Base-by-base conservation (phyloP, 768 basidiomycete species). In the Lenzites betulinus region DNA sequence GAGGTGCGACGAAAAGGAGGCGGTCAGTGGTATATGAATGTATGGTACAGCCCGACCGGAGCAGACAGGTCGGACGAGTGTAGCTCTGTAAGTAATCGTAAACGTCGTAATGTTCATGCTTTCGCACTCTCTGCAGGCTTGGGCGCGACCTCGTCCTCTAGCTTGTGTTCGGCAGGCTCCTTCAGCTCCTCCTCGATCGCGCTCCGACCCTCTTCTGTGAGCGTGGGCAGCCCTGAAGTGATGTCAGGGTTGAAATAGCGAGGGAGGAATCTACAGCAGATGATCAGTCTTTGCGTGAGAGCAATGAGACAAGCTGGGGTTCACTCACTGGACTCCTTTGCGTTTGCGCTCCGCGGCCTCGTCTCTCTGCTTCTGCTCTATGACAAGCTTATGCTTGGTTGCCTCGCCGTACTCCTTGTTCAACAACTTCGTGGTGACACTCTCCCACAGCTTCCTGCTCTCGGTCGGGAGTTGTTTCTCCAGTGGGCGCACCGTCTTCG, bases 311-410 rank as follows among this genome's bases (percentile, higher is more conserved):
- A 7, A 42, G 33, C 18, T 20, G 20, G 5, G 36, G 11, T n/a
- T 12, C 47, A 89, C 92, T 78, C 69, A 96, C 92, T 83, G 81
- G 30, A 84, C 73, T 18, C 89, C 92, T 58, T 85, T 89, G 72
- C 81, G 83, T 79, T 93, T 95, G 75, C 93, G 80, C 72, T 93
- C 92, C 12, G 88, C 90, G 7, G 94, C 92, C 33, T 86, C 83
- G 60, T 98, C 95, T 51, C 97, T 78, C 79, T 98, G 97, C 70
- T 72, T 83, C 81, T 98, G 96, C 76, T 99, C 97, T 57, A 99
- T 96, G 5, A 74, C 74, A 53, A 94, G 83, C 80, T 99, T 99
- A 77, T 90, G 84, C 78, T 82, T 90, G 58, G 93, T 98, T 53
- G 97, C 97, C 42, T 95, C 93, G 23, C 83, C 81, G 75, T 83